Base-by-base conservation (phyloP, 352 stramenopile species). In the Peronospora tabacina region DNA sequence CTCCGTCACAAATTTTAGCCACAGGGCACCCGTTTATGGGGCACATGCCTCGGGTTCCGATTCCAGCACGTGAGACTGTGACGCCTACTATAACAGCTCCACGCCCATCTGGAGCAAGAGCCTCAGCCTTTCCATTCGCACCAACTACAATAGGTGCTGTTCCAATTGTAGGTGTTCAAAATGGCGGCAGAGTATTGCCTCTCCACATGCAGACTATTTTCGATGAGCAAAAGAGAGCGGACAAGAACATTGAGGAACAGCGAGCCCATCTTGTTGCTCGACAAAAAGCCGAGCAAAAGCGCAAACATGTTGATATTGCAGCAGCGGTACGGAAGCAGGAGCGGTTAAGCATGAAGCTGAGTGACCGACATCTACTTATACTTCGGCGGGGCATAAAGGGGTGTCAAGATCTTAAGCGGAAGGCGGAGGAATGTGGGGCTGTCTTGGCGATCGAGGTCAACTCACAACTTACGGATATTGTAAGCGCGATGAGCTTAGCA, bases 371-470 rank as follows among this genome's bases (percentile, higher is more conserved):
- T 41, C 13, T 93, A 19, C 61, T 93, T 9, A 70, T 93, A 6
- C 38, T 93, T 15, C 73, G 80, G 6, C 72, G 76, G 44, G 80
- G 80, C 0, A 83, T 93, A 20, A 72, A 72, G 10, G 75, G 74
- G 2, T 83, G 70, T 22, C 77, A 90, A 49, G 75, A 85, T 0
- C 58, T 93, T 1, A 90, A 87, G 49, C 56, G 62, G 2, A 57
- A 68, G 15, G 82, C 82, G 0, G 58, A 85, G 33, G 56, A 59
- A 13, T 87, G 70, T 42, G 78, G 74, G 26, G 76, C 76, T 11
- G 80, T 59, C 5, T 53, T 93, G 35, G 78, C 75, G 34, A 90
- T 93, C 28, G 79, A 93, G 49, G 65, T 93, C 0, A 87, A 81
- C 37, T 66, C 77, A 2, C 72, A 86, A 45, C 56, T 85, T 24